Conservation (phyloP, 495 filamentous ascomycete genomes). For the Aspergillus bertholletiae region DNA sequence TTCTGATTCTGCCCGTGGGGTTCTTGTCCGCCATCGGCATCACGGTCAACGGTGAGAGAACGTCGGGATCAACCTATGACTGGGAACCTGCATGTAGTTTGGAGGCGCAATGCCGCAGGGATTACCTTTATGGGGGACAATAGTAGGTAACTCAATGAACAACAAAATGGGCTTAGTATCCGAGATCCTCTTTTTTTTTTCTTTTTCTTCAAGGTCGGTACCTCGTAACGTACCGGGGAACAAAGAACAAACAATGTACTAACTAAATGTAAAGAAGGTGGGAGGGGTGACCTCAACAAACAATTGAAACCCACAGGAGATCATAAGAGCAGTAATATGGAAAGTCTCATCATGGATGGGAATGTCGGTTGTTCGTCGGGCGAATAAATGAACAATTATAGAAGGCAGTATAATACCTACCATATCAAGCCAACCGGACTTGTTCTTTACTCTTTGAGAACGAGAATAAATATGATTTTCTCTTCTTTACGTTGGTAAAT, state of each 20-base stretch:
- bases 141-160: neutral
- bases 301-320: too few relatives aligned
- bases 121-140: neutral
- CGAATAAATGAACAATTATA: too few relatives aligned
- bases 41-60: conserved; percentile 1
- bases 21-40: conserved; percentile 12
- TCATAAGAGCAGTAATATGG: too few relatives aligned
- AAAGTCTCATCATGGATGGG: too few relatives aligned
- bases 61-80: neutral
- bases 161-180: neutral
- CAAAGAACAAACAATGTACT: neutral
- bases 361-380: too few relatives aligned
- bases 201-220: neutral
- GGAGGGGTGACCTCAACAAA: too few relatives aligned
- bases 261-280: too few relatives aligned
- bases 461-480: neutral
- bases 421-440: too few relatives aligned
- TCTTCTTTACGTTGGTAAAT: neutral
- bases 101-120: neutral
- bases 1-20: conserved; percentile 26
- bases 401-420: too few relatives aligned
- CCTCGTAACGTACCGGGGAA: neutral
- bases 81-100: neutral
- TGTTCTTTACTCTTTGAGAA: too few relatives aligned
- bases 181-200: neutral